Percentiles rank a stretch among this genome's conserved stretches.
phyloP scores from a whole-genome alignment of 768 basidiomycete species.

The Terana coerulea region DNA sequence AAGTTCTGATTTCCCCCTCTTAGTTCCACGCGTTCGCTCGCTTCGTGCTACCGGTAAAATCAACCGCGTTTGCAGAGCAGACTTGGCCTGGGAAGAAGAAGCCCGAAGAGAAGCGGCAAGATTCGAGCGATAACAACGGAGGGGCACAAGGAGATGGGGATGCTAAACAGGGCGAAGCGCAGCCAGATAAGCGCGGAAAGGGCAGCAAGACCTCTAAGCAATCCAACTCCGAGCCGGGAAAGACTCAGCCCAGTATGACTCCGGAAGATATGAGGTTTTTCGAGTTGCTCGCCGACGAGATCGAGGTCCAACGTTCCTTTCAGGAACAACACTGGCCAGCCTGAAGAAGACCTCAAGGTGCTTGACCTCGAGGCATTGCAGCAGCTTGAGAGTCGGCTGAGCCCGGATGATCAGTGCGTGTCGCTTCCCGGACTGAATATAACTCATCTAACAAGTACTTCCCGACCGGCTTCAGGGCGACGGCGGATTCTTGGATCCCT shows the following conservation, averaged over 20 bases:
- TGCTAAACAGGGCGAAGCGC: not conserved
- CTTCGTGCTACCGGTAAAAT: slow-evolving; percentile 16
- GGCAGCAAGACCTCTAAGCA: not conserved
- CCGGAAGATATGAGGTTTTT: slow-evolving; percentile 4
- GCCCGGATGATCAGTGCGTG: slow-evolving; percentile 20
- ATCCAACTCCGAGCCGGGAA: not conserved
- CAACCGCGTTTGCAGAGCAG: slow-evolving; percentile 15
- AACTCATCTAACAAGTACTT: not conserved
- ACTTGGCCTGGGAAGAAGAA: slow-evolving; percentile 15
- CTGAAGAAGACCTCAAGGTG: slow-evolving; percentile 10
- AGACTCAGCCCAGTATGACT: too few species aligned
- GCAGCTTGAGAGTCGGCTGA: slow-evolving; percentile 18
- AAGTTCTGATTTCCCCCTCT: not conserved
- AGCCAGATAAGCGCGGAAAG: not conserved
- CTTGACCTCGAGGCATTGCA: slow-evolving; percentile 14
- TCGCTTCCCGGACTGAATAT: too few species aligned
- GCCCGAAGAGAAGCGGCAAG: not conserved
- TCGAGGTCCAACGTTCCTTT: slow-evolving; percentile 8
- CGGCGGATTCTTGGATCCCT: slow-evolving; percentile 21
- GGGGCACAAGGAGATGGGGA: not conserved
- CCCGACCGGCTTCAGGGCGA: slow-evolving; percentile 5
- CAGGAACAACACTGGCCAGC: slow-evolving; percentile 14
- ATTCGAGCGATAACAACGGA: not conserved
- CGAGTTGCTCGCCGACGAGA: slow-evolving; percentile 12
- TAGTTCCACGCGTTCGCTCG: slow-evolving; percentile 18